Evolutionary conservation across 228 moss, liverwort and hornwort genomes (phyloP).

Genomic region (Sphagnum magellanicum): DNA sequence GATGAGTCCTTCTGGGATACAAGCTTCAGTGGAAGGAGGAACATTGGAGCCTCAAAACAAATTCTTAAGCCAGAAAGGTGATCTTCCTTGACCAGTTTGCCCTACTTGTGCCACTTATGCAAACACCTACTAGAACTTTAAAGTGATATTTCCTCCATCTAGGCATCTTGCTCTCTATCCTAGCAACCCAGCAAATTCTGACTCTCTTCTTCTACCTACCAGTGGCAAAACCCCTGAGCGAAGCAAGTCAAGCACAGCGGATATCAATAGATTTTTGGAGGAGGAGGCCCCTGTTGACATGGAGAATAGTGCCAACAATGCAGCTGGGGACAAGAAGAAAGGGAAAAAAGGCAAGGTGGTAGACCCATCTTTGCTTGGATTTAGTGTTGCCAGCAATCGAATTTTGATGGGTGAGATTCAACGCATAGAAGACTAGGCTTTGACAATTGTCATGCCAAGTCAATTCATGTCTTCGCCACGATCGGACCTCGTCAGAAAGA

Average conservation of each 20-base stretch:
- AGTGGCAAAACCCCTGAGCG: slow-evolving; percentile 38
- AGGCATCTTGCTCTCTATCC: slow-evolving; percentile 15
- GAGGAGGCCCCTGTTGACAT: slow-evolving; percentile 33
- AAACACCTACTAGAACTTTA: no score
- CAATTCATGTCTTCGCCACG: no score
- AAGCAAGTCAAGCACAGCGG: slow-evolving; percentile 49
- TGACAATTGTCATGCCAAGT: neutral
- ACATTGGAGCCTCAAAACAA: slow-evolving; percentile 66
- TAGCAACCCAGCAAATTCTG: slow-evolving; percentile 39
- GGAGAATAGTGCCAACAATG: slow-evolving; percentile 14
- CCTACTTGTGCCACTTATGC: neutral
- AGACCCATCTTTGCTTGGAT: slow-evolving; percentile 85
- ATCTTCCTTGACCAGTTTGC: slow-evolving; percentile 3
- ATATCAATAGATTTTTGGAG: slow-evolving; percentile 36
- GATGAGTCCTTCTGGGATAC: slow-evolving; percentile 97
- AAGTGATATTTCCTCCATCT: slow-evolving; percentile 17
- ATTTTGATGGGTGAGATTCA: slow-evolving; percentile 99
- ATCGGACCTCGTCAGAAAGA: no score
- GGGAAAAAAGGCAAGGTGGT: slow-evolving; percentile 97
- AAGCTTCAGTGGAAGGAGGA: slow-evolving; percentile 64
- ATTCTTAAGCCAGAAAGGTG: slow-evolving; percentile 71
- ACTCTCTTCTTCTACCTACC: slow-evolving; percentile 14
- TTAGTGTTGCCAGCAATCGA: slow-evolving; percentile 95
- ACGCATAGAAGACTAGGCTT: slow-evolving; percentile 75
- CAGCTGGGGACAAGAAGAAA: slow-evolving; percentile 67